Evolutionary conservation across 2,329 filamentous ascomycete species (phyloP).

Genomic region (Colletotrichum agaves): DNA sequence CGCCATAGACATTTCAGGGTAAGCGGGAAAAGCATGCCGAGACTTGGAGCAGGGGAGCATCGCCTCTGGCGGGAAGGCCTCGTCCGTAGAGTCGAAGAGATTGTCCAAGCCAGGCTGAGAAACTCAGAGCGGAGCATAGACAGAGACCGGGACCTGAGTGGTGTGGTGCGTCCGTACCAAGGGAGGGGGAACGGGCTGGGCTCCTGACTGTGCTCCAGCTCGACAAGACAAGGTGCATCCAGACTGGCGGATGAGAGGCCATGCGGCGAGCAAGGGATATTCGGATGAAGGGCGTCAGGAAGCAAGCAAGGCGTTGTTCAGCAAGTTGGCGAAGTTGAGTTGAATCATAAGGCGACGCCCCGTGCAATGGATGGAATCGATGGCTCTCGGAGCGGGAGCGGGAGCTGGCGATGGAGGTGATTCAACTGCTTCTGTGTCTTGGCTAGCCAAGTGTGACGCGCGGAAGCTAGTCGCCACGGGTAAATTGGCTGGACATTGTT

Average conservation of each 20-base stretch:
- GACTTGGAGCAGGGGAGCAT: conserved; percentile 22
- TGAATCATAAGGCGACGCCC: background rate
- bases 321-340: background rate
- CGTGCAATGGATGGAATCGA: background rate
- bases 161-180: conserved; percentile 23
- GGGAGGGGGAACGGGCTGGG: conserved; percentile 26
- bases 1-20: conserved; percentile 33
- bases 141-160: conserved; percentile 10
- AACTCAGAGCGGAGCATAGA: conserved; percentile 12
- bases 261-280: conserved; percentile 22
- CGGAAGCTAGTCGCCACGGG: conserved; percentile 10
- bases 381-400: conserved; percentile 7
- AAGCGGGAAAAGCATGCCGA: conserved; percentile 30
- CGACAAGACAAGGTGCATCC: conserved; percentile 5
- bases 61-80: background rate
- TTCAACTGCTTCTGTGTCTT: conserved; percentile 12
- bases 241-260: conserved; percentile 9
- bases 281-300: background rate
- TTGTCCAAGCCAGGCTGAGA: conserved; percentile 7
- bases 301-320: conserved; percentile 1
- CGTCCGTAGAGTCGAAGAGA: background rate
- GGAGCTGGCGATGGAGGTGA: background rate
- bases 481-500: conserved; percentile 23
- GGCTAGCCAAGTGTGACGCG: background rate
- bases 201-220: conserved; percentile 18